Evolutionary conservation across 495 filamentous ascomycete genomes (phyloP).

Genomic region (Rostrohypoxylon terebratum): DNA sequence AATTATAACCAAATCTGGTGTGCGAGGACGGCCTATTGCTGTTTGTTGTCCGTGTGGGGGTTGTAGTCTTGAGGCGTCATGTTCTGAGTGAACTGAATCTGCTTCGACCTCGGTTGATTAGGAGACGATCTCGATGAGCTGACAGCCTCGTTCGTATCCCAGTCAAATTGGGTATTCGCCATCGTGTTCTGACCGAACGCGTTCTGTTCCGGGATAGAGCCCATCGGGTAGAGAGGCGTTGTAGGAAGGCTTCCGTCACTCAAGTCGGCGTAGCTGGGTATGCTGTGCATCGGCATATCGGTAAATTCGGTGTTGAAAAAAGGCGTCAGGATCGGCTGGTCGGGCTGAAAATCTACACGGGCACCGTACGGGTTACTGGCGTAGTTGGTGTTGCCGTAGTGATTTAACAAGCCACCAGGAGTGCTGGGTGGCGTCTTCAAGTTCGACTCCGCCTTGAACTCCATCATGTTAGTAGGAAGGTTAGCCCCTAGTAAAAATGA

Average conservation of each 20-base stretch:
- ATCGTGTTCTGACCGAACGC: slow-evolving; percentile 46
- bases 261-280: slow-evolving; percentile 55
- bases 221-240: slow-evolving; percentile 59
- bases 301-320: slow-evolving; percentile 59
- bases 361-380: slow-evolving; percentile 41
- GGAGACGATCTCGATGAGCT: slow-evolving; percentile 58
- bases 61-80: slow-evolving; percentile 61
- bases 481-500: slow-evolving; percentile 46
- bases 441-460: slow-evolving; percentile 51
- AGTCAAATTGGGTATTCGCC: slow-evolving; percentile 57
- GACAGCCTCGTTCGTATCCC: slow-evolving; percentile 56
- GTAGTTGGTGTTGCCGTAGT: slow-evolving; percentile 52
- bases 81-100: slow-evolving; percentile 64
- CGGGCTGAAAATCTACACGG: slow-evolving; percentile 50
- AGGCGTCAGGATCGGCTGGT: slow-evolving; percentile 60
- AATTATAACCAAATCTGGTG: background rate
- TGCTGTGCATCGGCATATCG: slow-evolving; percentile 54
- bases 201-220: slow-evolving; percentile 49
- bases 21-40: slow-evolving; percentile 2
- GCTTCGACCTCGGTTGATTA: slow-evolving; percentile 53
- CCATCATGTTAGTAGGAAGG: slow-evolving; percentile 45
- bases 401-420: slow-evolving; percentile 54
- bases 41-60: slow-evolving; percentile 33
- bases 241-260: slow-evolving; percentile 54
- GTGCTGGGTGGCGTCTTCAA: slow-evolving; percentile 62